Evolutionary conservation across 768 basidiomycete genomes (phyloP), one percentile per base, ranked within the genome.

Genomic region (Chalciporus chontae): DNA sequence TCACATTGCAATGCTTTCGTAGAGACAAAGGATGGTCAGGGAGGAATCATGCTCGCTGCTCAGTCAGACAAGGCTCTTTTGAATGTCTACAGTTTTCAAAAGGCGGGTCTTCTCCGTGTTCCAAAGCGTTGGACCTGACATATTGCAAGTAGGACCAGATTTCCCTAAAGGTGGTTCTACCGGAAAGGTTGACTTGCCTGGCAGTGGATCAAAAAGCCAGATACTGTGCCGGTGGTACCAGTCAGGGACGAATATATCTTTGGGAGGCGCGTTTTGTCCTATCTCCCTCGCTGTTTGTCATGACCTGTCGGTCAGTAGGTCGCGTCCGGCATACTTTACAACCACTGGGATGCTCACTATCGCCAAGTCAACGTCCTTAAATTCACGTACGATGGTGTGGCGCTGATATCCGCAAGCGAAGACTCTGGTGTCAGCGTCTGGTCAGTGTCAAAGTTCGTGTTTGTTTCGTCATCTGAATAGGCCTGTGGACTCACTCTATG

Each of bases 311-410:
- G 62, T 56, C 18, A 66, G 52, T 70, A 96, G 93, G 76, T 92
- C 56, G 76, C 87, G 9, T 96, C 94, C n/a, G 94, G 94, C n/a
- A 84, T 94, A 46, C 73, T 97, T 40, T 92, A 84, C 73, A 83
- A 87, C 57, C 80, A 89, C 0, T 94, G 94, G 83, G 94, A 97
- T 52, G 94, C 94, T 15, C 95, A 98, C 68, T 99, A 98, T 71
- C 88, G 95, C 50, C 78, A 84, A 63, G 79, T 97, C 45, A 88
- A 81, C 52, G 84, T 87, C 8, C 69, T 98, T 2, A 81, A 79
- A 38, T 98, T 97, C 65, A 88, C 91, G 8, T 74, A 75, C 17
- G 94, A 96, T 61, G 88, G 89, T 29, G 79, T 77, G 40, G 81
- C 85, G 5, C 73, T 99, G 40, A 59, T 97, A 15, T 89, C 91